Percentiles rank a stretch among this genome's conserved stretches.
phyloP scores from a whole-genome alignment of 257 asterid species.

The Schizonepeta tenuifolia region DNA sequence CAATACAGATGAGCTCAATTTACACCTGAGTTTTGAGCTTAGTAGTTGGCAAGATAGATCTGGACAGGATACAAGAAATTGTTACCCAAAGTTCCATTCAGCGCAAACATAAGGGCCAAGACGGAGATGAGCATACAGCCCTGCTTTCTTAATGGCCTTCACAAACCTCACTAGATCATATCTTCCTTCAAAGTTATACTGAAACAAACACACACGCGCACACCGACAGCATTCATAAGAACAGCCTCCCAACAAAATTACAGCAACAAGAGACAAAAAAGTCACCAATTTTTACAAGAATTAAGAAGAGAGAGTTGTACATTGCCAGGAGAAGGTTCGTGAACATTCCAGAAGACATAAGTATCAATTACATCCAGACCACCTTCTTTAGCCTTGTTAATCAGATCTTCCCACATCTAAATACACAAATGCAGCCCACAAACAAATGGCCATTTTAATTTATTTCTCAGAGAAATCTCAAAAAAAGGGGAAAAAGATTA shows the following conservation, averaged over 20 bases:
- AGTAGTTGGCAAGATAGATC: slow-evolving; percentile 37
- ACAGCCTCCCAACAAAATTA: slow-evolving; percentile 22
- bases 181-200: slow-evolving; percentile 90
- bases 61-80: slow-evolving; percentile 11
- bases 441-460: background rate
- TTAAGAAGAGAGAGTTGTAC: slow-evolving; percentile 44
- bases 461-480: slow-evolving; percentile 11
- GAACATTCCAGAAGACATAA: slow-evolving; percentile 90
- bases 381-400: slow-evolving; percentile 86
- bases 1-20: background rate
- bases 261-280: slow-evolving; percentile 17
- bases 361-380: slow-evolving; percentile 89
- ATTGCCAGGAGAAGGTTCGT: slow-evolving; percentile 81
- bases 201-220: slow-evolving; percentile 43
- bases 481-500: background rate
- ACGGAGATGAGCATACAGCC: slow-evolving; percentile 81
- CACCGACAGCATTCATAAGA: slow-evolving; percentile 2
- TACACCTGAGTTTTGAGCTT: background rate
- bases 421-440: slow-evolving; percentile 27
- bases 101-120: slow-evolving; percentile 98
- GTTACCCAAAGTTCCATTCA: slow-evolving; percentile 94
- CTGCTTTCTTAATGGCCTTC: slow-evolving; percentile 78
- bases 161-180: slow-evolving; percentile 84
- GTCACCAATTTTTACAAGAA: slow-evolving; percentile 2
- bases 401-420: slow-evolving; percentile 93